A percentile compares a stretch with the other conserved stretches of the same genome.
Conservation (phyloP, 148 eudicot genomes). For the Silene uniflora region DNA sequence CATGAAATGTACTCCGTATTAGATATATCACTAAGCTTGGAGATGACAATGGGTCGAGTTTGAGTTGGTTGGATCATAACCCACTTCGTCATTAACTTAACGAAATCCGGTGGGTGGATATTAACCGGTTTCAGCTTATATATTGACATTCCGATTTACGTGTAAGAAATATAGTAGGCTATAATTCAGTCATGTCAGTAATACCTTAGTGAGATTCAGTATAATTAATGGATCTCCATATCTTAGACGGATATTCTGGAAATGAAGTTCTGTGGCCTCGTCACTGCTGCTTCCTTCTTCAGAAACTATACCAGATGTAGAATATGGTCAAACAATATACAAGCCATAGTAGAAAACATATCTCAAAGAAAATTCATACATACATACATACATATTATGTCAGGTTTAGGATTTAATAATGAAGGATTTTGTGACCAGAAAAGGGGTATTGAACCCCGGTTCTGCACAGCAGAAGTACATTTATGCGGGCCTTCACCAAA, state of each 20-base stretch:
- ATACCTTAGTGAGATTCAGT: conserved; percentile 80
- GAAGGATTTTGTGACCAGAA: conserved; percentile 89
- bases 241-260: conserved; percentile 65
- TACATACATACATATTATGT: conserved; percentile 62
- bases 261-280: conserved; percentile 74
- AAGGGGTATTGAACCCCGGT: conserved; percentile 89
- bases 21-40: not conserved
- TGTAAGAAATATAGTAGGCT: no score
- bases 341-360: conserved; percentile 15
- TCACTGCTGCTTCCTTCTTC: conserved; percentile 39
- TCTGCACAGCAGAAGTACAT: conserved; percentile 79
- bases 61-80: no score
- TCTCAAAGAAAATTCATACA: conserved; percentile 14
- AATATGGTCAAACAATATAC: conserved; percentile 18
- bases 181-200: not conserved
- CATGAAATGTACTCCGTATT: not conserved
- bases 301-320: conserved; percentile 42
- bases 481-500: conserved; percentile 34
- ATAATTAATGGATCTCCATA: conserved; percentile 80
- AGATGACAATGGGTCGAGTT: no score
- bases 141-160: no score
- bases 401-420: conserved; percentile 62
- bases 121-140: no score
- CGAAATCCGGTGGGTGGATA: no score
- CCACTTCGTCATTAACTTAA: no score